Conservation (phyloP, 2,329 filamentous ascomycete genomes). For the Colletotrichum kahawae region DNA sequence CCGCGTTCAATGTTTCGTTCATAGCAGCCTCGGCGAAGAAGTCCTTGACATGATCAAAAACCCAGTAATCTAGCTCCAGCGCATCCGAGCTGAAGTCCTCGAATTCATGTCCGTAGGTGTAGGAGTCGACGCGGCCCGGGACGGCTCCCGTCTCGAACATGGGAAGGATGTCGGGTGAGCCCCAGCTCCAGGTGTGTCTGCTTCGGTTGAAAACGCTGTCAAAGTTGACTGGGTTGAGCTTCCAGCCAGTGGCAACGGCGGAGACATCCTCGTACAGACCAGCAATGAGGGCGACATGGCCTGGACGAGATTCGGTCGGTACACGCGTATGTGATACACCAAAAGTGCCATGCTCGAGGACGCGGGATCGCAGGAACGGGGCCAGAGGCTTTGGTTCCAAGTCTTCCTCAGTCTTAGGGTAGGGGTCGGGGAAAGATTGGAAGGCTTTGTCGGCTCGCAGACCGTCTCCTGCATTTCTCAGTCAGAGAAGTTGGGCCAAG, state of each 20-base stretch:
- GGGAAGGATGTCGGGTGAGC: conserved; percentile 93
- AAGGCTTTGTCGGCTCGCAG: conserved; percentile 98
- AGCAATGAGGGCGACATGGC: conserved; percentile 95
- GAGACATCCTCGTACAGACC: conserved; percentile 98
- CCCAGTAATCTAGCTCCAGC: conserved; percentile 85
- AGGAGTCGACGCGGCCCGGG: conserved; percentile 85
- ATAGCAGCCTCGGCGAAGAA: conserved; percentile 81
- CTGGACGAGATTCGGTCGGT: conserved; percentile 93
- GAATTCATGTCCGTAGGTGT: conserved; percentile 80
- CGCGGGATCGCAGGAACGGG: conserved; percentile 87
- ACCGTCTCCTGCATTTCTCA: conserved; percentile 70
- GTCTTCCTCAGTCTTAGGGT: conserved; percentile 68
- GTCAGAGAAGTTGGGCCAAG: background rate
- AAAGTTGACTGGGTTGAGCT: conserved; percentile 96
- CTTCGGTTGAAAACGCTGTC: conserved; percentile 99
- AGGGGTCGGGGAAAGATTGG: conserved; percentile 89
- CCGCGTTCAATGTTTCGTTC: conserved; percentile 75
- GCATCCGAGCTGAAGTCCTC: conserved; percentile 92
- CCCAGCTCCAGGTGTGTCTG: conserved; percentile 98
- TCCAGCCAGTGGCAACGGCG: conserved; percentile 96
- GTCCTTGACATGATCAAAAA: conserved; percentile 91
- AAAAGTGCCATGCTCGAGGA: conserved; percentile 91
- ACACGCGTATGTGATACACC: conserved; percentile 97
- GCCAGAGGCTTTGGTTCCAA: conserved; percentile 80
- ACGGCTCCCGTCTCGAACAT: conserved; percentile 97